These are phyloP conservation scores for Rosa multiflora DNA, from an alignment of 306 rosid genomes.

Conservation along the genomic window DNA sequence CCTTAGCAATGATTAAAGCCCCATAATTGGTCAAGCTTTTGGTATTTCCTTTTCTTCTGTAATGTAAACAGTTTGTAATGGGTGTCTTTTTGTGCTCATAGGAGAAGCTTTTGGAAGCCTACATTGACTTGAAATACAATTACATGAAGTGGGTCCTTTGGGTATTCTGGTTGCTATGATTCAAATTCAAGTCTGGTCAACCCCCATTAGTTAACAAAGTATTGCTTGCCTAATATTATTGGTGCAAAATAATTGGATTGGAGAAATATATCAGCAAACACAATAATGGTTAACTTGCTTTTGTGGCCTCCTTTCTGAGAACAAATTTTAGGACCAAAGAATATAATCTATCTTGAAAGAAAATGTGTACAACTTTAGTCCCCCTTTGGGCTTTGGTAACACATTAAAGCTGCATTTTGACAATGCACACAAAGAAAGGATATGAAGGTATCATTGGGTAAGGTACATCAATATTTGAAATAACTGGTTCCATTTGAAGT, in stretches of 20 bases:
- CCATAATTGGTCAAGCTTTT: constrained; percentile 25
- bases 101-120: constrained; percentile 35
- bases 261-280: constrained; percentile 35
- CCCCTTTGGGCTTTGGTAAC: constrained; percentile 17
- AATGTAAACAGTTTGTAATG: constrained; percentile 18
- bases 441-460: neutral
- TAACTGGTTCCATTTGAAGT: neutral
- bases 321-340: constrained; percentile 39
- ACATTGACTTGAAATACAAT: constrained; percentile 53
- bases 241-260: constrained; percentile 38
- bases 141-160: constrained; percentile 33
- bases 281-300: constrained; percentile 39
- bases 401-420: constrained; percentile 35
- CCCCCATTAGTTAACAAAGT: constrained; percentile 33
- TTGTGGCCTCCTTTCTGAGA: constrained; percentile 55
- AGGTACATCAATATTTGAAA: neutral
- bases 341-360: constrained; percentile 29
- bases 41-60: constrained; percentile 21
- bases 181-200: constrained; percentile 43
- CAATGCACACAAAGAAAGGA: constrained; percentile 10
- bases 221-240: constrained; percentile 27
- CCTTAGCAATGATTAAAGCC: constrained; percentile 42
- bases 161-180: constrained; percentile 21
- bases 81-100: constrained; percentile 35
- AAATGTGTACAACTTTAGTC: constrained; percentile 43